phyloP scores from a whole-genome alignment of 78 protist species.

The Isochrysis galbana region DNA sequence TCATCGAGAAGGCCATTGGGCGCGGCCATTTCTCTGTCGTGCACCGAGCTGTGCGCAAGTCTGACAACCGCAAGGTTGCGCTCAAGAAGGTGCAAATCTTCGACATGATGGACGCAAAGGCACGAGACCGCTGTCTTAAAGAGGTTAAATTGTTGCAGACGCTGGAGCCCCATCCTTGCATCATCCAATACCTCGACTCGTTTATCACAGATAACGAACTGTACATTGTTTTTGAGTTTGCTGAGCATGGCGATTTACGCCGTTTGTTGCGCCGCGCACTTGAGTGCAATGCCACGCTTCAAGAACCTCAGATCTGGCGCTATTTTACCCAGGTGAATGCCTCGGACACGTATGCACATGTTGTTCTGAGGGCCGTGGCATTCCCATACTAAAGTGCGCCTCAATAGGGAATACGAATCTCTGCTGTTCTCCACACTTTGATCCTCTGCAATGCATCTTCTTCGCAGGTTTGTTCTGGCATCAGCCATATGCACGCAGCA shows the following conservation, averaged over 20 bases:
- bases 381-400: too few species aligned
- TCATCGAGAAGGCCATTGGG: constrained; percentile 1
- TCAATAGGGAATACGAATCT: too few species aligned
- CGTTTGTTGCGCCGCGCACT: constrained; percentile 27
- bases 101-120: constrained; percentile 33
- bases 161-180: constrained; percentile 24
- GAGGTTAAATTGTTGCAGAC: constrained; percentile 34
- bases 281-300: not conserved
- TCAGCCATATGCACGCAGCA: constrained; percentile 44
- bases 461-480: constrained; percentile 43
- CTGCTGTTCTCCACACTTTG: too few species aligned
- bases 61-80: constrained; percentile 19
- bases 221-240: constrained; percentile 56
- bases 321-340: not conserved
- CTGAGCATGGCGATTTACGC: constrained; percentile 51
- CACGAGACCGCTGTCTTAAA: constrained; percentile 22
- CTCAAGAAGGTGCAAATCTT: constrained; percentile 32
- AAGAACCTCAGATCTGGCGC: constrained; percentile 10
- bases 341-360: too few species aligned
- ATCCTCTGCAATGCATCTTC: too few species aligned
- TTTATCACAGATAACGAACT: constrained; percentile 46
- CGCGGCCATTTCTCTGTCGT: constrained; percentile 13
- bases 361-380: too few species aligned
- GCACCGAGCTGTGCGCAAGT: not conserved
- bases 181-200: constrained; percentile 47